phyloP scores from a whole-genome alignment of 2,329 filamentous ascomycete genomes.

The Trichoderma breve region DNA sequence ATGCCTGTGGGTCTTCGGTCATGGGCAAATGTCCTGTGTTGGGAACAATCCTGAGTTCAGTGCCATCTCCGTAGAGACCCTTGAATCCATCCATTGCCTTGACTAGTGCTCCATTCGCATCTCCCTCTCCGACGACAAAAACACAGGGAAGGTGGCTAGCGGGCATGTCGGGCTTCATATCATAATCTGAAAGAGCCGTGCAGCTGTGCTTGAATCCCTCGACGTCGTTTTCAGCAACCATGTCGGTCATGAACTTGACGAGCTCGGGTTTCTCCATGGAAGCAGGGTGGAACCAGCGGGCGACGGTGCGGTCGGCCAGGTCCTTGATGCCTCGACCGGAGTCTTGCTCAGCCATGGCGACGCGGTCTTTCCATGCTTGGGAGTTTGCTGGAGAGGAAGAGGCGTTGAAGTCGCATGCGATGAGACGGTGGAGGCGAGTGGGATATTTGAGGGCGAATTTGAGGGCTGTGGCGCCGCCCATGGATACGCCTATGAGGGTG shows the following conservation, averaged over 20 bases:
- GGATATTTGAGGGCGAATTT: constrained; percentile 69
- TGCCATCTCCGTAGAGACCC: constrained; percentile 53
- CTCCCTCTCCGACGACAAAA: constrained; percentile 70
- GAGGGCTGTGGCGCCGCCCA: constrained; percentile 76
- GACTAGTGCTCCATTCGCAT: constrained; percentile 68
- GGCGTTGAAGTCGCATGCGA: constrained; percentile 78
- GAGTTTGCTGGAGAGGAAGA: constrained; percentile 71
- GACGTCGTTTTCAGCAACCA: constrained; percentile 68
- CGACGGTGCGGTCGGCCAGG: constrained; percentile 68
- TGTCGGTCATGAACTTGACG: constrained; percentile 60
- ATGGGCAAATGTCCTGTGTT: constrained; percentile 79
- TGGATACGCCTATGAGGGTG: constrained; percentile 70
- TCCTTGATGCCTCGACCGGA: constrained; percentile 59
- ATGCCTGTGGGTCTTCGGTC: constrained; percentile 69
- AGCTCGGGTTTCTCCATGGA: constrained; percentile 45
- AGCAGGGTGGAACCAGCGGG: constrained; percentile 72
- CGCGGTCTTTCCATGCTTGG: constrained; percentile 75
- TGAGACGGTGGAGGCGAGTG: constrained; percentile 55
- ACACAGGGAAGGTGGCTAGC: constrained; percentile 57
- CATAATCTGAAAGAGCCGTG: constrained; percentile 69
- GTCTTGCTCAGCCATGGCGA: constrained; percentile 60
- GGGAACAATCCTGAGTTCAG: constrained; percentile 63
- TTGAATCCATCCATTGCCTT: constrained; percentile 78
- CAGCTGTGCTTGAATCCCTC: constrained; percentile 67
- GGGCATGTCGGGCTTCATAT: constrained; percentile 58